phyloP scores from a whole-genome alignment of 495 filamentous ascomycete species.

The Neurospora africana region DNA sequence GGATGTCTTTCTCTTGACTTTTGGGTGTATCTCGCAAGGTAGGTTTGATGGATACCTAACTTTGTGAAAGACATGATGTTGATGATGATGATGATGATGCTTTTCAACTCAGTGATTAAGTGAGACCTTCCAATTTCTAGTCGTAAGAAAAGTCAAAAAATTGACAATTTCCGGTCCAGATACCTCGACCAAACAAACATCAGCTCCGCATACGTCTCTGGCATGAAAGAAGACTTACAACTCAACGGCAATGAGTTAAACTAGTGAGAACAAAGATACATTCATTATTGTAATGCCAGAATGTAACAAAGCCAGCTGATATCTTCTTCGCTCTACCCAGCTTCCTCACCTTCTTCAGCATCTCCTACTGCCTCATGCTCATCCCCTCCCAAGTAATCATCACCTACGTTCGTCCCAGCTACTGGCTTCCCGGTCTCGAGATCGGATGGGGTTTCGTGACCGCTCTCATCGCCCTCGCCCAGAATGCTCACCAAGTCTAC shows the following conservation, averaged over 20 bases:
- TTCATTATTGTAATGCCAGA: too few species aligned
- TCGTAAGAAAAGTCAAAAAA: background rate
- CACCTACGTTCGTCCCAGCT: slow-evolving; percentile 28
- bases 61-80: background rate
- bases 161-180: slow-evolving; percentile 1
- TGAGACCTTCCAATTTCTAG: slow-evolving; percentile 1
- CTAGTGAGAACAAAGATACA: slow-evolving; percentile 12
- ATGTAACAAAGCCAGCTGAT: too few species aligned
- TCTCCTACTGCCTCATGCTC: slow-evolving; percentile 35
- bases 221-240: slow-evolving; percentile 34
- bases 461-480: slow-evolving; percentile 17
- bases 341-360: slow-evolving; percentile 43
- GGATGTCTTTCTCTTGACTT: slow-evolving; percentile 33
- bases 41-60: background rate
- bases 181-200: slow-evolving; percentile 32
- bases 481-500: slow-evolving; percentile 25
- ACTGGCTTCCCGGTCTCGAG: slow-evolving; percentile 32
- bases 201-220: slow-evolving; percentile 32
- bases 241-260: slow-evolving; percentile 31
- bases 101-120: slow-evolving; percentile 18
- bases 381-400: slow-evolving; percentile 45
- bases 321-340: slow-evolving; percentile 4
- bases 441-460: slow-evolving; percentile 35
- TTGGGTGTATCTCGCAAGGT: slow-evolving; percentile 33
- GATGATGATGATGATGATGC: background rate